Conservation (phyloP, 2,329 filamentous ascomycete genomes). For the Fusarium sp. region DNA sequence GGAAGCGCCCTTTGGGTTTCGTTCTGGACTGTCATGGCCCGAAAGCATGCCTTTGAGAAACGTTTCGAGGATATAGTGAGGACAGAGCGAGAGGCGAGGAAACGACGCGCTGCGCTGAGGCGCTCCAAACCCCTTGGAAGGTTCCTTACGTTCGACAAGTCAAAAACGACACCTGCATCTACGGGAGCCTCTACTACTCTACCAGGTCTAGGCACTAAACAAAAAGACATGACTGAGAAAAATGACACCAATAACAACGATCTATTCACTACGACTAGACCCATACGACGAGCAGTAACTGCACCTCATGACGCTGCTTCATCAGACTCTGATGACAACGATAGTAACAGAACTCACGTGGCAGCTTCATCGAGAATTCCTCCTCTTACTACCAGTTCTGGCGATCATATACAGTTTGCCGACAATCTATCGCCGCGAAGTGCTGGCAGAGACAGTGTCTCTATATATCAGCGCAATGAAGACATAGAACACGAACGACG, state of each 20-base stretch:
- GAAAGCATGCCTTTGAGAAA: conserved; percentile 70
- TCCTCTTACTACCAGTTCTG: conserved; percentile 18
- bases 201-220: conserved; percentile 37
- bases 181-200: neutral
- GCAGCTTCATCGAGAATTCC: conserved; percentile 20
- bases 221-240: conserved; percentile 28
- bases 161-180: conserved; percentile 32
- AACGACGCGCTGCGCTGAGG: conserved; percentile 32
- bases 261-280: conserved; percentile 9
- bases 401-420: conserved; percentile 40
- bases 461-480: conserved; percentile 39
- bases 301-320: conserved; percentile 31
- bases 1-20: conserved; percentile 76
- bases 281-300: conserved; percentile 33
- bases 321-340: conserved; percentile 36
- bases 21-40: conserved; percentile 69
- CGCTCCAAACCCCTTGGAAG: conserved; percentile 26
- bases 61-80: conserved; percentile 66
- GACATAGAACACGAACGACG: conserved; percentile 13
- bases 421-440: conserved; percentile 10
- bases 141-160: conserved; percentile 39
- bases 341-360: conserved; percentile 41
- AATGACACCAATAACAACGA: conserved; percentile 9
- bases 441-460: conserved; percentile 19
- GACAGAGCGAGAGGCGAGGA: conserved; percentile 50